These are phyloP conservation scores for Cucumis cinereus DNA, from an alignment of 306 rosid species.

Conservation along the genomic window DNA sequence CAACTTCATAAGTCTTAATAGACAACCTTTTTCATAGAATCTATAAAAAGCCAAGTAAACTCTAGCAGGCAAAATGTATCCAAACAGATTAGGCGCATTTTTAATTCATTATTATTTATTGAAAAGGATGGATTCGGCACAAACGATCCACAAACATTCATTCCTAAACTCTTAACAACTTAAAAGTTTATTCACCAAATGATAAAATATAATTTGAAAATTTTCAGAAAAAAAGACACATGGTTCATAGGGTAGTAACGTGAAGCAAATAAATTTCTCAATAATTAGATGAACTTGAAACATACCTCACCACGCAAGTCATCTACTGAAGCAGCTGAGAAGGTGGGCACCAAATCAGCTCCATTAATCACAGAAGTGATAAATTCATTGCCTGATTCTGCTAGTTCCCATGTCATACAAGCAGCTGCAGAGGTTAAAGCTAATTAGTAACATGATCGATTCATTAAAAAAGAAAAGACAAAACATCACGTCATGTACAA, in stretches of 20 bases:
- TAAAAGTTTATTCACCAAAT: background rate
- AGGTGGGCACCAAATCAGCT: slow-evolving; percentile 94
- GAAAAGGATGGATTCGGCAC: no score
- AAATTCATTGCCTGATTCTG: slow-evolving; percentile 65
- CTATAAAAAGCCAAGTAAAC: background rate
- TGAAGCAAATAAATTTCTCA: slow-evolving; percentile 4
- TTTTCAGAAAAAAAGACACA: background rate
- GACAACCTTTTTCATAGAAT: background rate
- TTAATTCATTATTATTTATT: no score
- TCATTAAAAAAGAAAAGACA: background rate
- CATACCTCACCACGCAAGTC: slow-evolving; percentile 80
- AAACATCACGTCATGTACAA: slow-evolving; percentile 11
- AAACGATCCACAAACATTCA: background rate
- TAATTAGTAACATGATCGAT: background rate
- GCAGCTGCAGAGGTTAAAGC: slow-evolving; percentile 57
- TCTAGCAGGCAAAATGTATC: background rate
- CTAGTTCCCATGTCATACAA: slow-evolving; percentile 98
- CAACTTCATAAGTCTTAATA: background rate
- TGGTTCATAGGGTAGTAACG: background rate
- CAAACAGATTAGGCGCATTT: background rate
- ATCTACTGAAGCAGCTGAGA: slow-evolving; percentile 93
- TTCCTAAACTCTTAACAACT: background rate
- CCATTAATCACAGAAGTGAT: slow-evolving; percentile 83
- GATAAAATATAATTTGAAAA: background rate
- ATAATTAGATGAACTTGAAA: background rate